Percentiles rank a stretch among this genome's conserved stretches.
Evolutionary conservation across 2,329 filamentous ascomycete genomes (phyloP).

Genomic region (Stagonosporopsis cucurbitacearum): DNA sequence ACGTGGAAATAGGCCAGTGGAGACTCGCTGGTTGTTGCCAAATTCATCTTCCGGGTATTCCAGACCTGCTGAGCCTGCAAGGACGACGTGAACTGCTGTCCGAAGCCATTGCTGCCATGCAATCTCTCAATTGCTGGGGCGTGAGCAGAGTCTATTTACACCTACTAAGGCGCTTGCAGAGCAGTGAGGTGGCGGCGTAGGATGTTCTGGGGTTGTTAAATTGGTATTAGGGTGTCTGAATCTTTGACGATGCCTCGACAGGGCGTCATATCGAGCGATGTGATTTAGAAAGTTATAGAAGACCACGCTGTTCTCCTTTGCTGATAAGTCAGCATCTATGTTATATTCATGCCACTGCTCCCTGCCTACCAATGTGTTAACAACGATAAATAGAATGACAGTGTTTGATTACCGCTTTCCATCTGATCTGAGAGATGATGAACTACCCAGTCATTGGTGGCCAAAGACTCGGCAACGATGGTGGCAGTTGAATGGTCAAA

Average conservation of each 20-base stretch:
- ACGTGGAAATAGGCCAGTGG: not conserved
- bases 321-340: too few species aligned
- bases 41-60: not conserved
- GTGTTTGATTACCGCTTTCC: too few species aligned
- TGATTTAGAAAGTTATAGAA: too few species aligned
- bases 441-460: too few species aligned
- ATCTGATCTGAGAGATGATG: too few species aligned
- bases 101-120: not conserved
- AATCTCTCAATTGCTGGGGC: conserved; percentile 1
- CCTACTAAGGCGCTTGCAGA: not conserved
- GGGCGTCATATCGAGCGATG: too few species aligned
- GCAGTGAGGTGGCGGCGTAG: not conserved
- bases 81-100: not conserved
- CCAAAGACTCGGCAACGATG: conserved; percentile 11
- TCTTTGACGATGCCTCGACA: too few species aligned
- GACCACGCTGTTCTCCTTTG: too few species aligned
- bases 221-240: not conserved
- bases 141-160: conserved; percentile 2
- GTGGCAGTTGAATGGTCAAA: not conserved
- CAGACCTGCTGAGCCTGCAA: not conserved
- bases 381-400: too few species aligned
- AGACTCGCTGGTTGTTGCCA: not conserved
- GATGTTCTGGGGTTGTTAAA: too few species aligned
- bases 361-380: too few species aligned
- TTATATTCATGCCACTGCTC: too few species aligned